Evolutionary conservation across 2,329 filamentous ascomycete genomes (phyloP), one percentile per base, ranked within the genome.

Genomic region (Ampelomyces quisqualis): DNA sequence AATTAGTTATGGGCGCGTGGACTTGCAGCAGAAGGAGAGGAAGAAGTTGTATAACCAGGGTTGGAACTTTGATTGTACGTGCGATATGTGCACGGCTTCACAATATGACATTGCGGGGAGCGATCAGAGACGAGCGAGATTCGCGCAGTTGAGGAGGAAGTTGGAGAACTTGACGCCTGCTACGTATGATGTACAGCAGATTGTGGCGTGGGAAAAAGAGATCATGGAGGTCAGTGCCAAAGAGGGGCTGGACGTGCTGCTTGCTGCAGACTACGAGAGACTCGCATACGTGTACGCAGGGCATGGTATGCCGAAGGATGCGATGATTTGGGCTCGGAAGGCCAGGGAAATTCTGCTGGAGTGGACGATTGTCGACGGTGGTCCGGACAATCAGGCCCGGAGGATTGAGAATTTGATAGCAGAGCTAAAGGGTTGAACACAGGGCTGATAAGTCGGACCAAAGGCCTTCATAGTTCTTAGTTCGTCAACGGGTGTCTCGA

Each of bases 261-360:
- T 58, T 7, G 53, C 55, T 7, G 47, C 43, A 15, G 56, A 60
- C 27, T 47, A 55, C 24, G 56, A 60, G 38, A 51, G 56, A 31
- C 33, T 60, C 43, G 55, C 55, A n/a, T 60, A 60, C 38, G 54
- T 58, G 15, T 53, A 60, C 41, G 46, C 51, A 8, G 51, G 53
- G 9, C 40, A 49, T 19, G 53, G 49, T 7, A 45, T 45, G 39
- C 13, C 34, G 9, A 24, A 34, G 11, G 51, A 58, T 18, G 55
- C 56, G 10, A 42, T 35, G 18, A 14, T 22, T 19, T 60, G 54
- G 54, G 56, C 54, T 2, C 34, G 36, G 11, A 58, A 47, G 36
- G 54, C 56, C 0, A 57, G 35, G 26, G 34, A 49, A 21, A 58
- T 46, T 38, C 36, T 60, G 14, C 18, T 51, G 20, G 40, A 48